Percentiles rank a stretch among this genome's conserved stretches.
Evolutionary conservation across 192 early-diverging fungal genomes (phyloP).

Genomic region (Coemansia sp.): DNA sequence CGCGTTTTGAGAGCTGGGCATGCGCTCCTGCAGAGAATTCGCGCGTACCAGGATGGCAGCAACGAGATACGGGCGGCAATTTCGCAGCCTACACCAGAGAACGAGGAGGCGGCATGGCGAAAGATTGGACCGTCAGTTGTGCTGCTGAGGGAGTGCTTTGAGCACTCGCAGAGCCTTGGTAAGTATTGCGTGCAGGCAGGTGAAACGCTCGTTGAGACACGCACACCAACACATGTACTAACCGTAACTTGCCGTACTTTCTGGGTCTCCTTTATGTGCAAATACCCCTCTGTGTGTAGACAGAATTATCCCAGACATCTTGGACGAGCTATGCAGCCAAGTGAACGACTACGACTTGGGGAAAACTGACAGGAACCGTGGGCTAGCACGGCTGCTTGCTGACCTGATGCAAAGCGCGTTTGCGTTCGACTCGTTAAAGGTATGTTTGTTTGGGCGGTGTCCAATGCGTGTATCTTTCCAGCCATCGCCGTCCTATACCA

Average conservation of each 20-base stretch:
- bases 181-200: slow-evolving; percentile 29
- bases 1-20: slow-evolving; percentile 25
- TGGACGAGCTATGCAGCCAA: slow-evolving; percentile 70
- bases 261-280: background rate
- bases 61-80: slow-evolving; percentile 71
- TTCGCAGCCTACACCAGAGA: slow-evolving; percentile 76
- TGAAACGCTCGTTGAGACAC: background rate
- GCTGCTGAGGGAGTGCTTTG: slow-evolving; percentile 81
- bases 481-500: background rate
- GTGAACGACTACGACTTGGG: slow-evolving; percentile 36
- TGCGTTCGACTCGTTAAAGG: slow-evolving; percentile 94
- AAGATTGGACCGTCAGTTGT: slow-evolving; percentile 79
- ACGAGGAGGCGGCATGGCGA: slow-evolving; percentile 90
- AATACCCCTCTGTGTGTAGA: slow-evolving; percentile 50
- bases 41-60: slow-evolving; percentile 44
- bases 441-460: slow-evolving; percentile 25
- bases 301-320: slow-evolving; percentile 63
- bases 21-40: slow-evolving; percentile 39
- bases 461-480: background rate
- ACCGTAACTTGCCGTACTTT: background rate
- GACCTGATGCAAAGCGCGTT: slow-evolving; percentile 87
- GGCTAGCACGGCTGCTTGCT: slow-evolving; percentile 79
- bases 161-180: slow-evolving; percentile 78
- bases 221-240: background rate
- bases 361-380: slow-evolving; percentile 63